phyloP scores from a whole-genome alignment of 129 eudicot species.

The Flaveria robusta region DNA sequence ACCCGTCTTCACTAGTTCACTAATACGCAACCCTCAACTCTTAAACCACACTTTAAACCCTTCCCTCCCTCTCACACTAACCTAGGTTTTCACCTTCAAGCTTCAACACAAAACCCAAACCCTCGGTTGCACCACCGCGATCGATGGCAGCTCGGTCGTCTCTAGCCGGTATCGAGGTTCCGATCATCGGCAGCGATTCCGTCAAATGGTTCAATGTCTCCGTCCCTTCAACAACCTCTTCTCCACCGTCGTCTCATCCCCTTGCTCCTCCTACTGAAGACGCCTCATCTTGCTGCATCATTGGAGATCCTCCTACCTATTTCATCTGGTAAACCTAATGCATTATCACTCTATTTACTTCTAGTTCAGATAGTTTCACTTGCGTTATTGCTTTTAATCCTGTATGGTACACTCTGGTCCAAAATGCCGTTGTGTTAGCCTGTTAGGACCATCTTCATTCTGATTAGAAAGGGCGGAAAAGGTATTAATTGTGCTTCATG shows the following conservation, averaged over 20 bases:
- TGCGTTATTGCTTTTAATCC: background rate
- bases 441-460: no score
- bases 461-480: no score
- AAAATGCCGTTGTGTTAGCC: no score
- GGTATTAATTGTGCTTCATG: no score
- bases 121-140: constrained; percentile 11
- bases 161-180: constrained; percentile 86
- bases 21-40: background rate
- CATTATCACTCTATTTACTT: background rate
- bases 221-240: constrained; percentile 43
- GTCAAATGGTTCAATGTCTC: constrained; percentile 62
- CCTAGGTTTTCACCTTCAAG: constrained; percentile 29
- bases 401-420: background rate
- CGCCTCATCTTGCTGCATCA: constrained; percentile 56
- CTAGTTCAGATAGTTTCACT: background rate
- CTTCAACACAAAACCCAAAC: background rate
- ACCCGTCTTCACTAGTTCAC: no score
- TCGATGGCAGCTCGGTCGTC: constrained; percentile 52
- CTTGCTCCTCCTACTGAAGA: constrained; percentile 51
- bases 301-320: constrained; percentile 71
- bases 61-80: background rate
- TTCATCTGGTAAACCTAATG: constrained; percentile 58
- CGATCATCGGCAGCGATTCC: constrained; percentile 71
- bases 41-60: constrained; percentile 25
- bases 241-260: constrained; percentile 25